Evolutionary conservation across 805 yeast genomes (phyloP).

Genomic region (Candida railenensis): DNA sequence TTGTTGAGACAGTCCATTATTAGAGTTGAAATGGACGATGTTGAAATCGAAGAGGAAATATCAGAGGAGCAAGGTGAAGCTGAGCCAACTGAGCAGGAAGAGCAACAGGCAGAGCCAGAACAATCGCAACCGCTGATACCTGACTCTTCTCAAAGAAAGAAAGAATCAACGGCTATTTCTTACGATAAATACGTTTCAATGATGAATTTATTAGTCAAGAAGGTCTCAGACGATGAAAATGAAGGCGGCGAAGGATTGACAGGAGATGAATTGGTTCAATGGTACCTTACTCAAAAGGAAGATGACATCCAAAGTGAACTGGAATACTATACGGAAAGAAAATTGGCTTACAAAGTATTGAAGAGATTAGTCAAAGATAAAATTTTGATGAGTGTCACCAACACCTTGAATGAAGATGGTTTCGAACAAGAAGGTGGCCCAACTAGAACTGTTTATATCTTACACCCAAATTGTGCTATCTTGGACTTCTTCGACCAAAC

Average conservation of each 20-base stretch:
- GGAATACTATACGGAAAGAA: conserved; percentile 69
- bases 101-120: conserved; percentile 2
- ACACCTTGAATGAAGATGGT: conserved; percentile 29
- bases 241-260: conserved; percentile 60
- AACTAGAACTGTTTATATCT: conserved; percentile 36
- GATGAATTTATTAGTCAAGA: conserved; percentile 74
- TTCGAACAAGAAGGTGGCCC: conserved; percentile 15
- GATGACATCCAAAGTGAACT: conserved; percentile 66
- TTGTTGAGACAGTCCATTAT: conserved; percentile 87
- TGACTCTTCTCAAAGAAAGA: too few relatives aligned
- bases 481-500: conserved; percentile 59
- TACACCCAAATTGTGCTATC: conserved; percentile 83
- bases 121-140: conserved; percentile 8
- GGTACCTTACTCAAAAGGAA: conserved; percentile 77
- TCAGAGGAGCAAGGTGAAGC: conserved; percentile 11
- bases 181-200: conserved; percentile 85
- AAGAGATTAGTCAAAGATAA: conserved; percentile 81
- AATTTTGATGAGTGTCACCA: conserved; percentile 61
- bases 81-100: conserved; percentile 5
- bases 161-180: conserved; percentile 51
- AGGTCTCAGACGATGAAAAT: conserved; percentile 55
- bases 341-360: conserved; percentile 74
- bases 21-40: conserved; percentile 90
- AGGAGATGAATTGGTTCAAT: conserved; percentile 67
- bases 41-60: conserved; percentile 75